These are phyloP conservation scores for Fusarium stilboides DNA, from an alignment of 2,329 filamentous ascomycete species.

Conservation along the genomic window DNA sequence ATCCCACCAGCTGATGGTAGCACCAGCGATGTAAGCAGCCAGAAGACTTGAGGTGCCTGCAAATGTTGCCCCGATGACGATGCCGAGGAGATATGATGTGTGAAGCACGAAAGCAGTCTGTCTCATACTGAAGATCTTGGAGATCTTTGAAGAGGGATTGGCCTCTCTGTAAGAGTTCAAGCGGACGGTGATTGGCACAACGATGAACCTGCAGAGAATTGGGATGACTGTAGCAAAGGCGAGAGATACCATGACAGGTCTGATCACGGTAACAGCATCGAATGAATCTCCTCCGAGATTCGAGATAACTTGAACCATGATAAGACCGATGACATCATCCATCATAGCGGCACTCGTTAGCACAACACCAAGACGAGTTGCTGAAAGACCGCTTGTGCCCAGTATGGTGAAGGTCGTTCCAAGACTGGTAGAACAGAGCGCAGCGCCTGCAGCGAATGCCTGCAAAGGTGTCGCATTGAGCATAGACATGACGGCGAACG, in stretches of 20 bases:
- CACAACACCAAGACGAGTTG: slow-evolving; percentile 70
- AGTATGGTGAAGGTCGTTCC: slow-evolving; percentile 77
- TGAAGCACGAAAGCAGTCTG: slow-evolving; percentile 63
- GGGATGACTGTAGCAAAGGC: slow-evolving; percentile 66
- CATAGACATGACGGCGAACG: slow-evolving; percentile 71
- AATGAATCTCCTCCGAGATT: slow-evolving; percentile 65
- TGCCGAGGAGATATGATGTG: slow-evolving; percentile 63
- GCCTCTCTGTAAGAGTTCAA: slow-evolving; percentile 54
- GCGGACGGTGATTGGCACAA: slow-evolving; percentile 58
- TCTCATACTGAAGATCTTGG: slow-evolving; percentile 46
- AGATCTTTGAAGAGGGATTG: slow-evolving; percentile 40
- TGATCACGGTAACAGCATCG: slow-evolving; percentile 57
- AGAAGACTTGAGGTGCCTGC: slow-evolving; percentile 75
- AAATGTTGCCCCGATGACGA: slow-evolving; percentile 68
- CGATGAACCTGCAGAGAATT: slow-evolving; percentile 62
- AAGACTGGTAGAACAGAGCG: slow-evolving; percentile 80
- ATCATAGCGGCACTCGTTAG: slow-evolving; percentile 83
- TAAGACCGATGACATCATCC: slow-evolving; percentile 83
- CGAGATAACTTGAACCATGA: slow-evolving; percentile 83
- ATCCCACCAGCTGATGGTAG: slow-evolving; percentile 73
- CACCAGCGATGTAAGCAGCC: slow-evolving; percentile 74
- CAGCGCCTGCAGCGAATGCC: slow-evolving; percentile 80
- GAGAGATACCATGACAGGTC: slow-evolving; percentile 64
- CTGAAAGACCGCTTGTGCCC: slow-evolving; percentile 58
- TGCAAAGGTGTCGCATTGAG: slow-evolving; percentile 69